phyloP scores from a whole-genome alignment of 306 rosid genomes.

The Cucurbita argyrosperma region DNA sequence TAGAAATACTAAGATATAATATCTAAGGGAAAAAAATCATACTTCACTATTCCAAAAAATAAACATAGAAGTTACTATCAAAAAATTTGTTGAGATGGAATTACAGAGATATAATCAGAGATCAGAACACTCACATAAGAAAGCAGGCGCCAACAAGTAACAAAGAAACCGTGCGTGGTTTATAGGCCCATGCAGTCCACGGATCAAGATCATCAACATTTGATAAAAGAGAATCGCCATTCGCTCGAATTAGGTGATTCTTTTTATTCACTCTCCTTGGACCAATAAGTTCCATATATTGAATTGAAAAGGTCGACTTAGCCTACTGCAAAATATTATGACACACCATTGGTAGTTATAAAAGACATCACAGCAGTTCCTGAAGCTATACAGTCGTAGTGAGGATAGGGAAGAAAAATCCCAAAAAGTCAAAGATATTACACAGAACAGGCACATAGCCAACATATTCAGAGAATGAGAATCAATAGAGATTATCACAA shows the following conservation, averaged over 20 bases:
- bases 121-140: constrained; percentile 63
- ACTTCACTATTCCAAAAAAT: background rate
- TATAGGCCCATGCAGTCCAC: constrained; percentile 99
- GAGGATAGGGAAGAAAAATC: background rate
- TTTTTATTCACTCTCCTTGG: constrained; percentile 40
- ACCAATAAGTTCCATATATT: constrained; percentile 54
- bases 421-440: background rate
- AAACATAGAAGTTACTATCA: background rate
- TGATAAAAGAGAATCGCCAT: constrained; percentile 38
- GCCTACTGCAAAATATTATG: constrained; percentile 14
- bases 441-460: background rate
- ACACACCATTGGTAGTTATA: background rate
- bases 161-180: constrained; percentile 79
- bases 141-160: constrained; percentile 88
- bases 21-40: background rate
- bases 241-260: constrained; percentile 35
- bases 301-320: constrained; percentile 17
- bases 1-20: background rate
- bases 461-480: background rate
- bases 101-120: background rate
- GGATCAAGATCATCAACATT: constrained; percentile 79
- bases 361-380: background rate
- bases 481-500: background rate
- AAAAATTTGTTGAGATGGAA: background rate
- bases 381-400: background rate